phyloP scores from a whole-genome alignment of 2,329 filamentous ascomycete genomes.

The Peltaster fructicola region DNA sequence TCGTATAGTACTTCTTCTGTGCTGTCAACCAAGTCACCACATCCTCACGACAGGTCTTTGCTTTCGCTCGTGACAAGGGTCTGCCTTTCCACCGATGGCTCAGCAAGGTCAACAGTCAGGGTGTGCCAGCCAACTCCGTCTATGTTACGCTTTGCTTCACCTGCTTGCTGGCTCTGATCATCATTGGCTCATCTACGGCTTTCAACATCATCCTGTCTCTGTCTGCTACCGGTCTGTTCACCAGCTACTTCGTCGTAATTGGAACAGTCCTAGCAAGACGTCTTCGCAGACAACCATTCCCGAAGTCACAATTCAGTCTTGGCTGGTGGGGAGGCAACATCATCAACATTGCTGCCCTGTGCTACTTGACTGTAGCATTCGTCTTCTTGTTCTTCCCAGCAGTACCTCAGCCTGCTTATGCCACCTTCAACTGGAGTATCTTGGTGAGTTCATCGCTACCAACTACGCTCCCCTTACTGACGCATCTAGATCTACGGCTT shows the following conservation, averaged over 20 bases:
- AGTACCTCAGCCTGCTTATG: constrained; percentile 9
- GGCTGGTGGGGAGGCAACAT: constrained; percentile 15
- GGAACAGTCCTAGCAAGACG: constrained; percentile 9
- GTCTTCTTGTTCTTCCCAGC: constrained; percentile 12
- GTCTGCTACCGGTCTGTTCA: constrained; percentile 11
- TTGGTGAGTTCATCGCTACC: no score
- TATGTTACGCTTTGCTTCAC: constrained; percentile 12
- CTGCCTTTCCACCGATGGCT: constrained; percentile 14
- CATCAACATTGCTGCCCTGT: constrained; percentile 8
- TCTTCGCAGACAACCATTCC: constrained; percentile 9
- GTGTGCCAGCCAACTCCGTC: constrained; percentile 15
- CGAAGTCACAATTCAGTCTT: constrained; percentile 9
- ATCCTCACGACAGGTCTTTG: constrained; percentile 14
- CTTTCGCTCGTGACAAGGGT: constrained; percentile 15
- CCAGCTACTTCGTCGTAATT: constrained; percentile 11
- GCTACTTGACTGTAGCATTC: constrained; percentile 8
- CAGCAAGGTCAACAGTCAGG: constrained; percentile 5
- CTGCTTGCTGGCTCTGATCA: constrained; percentile 18
- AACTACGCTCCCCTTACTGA: no score
- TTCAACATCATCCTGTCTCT: constrained; percentile 27
- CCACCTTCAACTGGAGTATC: constrained; percentile 15
- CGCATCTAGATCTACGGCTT: no score
- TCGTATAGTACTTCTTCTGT: constrained; percentile 11
- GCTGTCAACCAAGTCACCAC: constrained; percentile 15
- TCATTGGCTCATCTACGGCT: constrained; percentile 22